These are phyloP conservation scores for Agapanthus africanus DNA, from an alignment of 106 monocot genomes.

Conservation along the genomic window DNA sequence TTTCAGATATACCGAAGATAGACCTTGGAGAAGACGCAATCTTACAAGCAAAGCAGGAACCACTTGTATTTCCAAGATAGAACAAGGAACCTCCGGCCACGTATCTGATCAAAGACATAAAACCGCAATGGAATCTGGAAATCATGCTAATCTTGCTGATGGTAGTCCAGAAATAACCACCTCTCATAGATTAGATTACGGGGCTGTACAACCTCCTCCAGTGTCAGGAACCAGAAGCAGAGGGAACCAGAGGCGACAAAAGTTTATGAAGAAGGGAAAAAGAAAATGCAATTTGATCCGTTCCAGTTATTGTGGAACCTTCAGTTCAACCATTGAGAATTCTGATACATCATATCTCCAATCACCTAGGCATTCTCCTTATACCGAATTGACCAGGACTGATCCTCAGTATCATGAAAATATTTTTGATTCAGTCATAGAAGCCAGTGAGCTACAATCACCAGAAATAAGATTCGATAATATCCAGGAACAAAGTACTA, in stretches of 20 bases:
- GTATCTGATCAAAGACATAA: constrained; percentile 4
- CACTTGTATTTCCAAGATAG: background rate
- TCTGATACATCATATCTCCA: constrained; percentile 10
- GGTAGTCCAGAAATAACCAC: constrained; percentile 7
- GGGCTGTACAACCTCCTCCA: background rate
- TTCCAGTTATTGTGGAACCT: constrained; percentile 20
- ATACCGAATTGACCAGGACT: constrained; percentile 2
- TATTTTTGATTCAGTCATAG: constrained; percentile 9
- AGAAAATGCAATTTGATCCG: constrained; percentile 17
- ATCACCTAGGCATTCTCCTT: constrained; percentile 13
- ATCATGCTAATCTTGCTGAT: background rate
- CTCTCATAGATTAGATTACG: constrained; percentile 1
- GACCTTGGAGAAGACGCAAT: constrained; percentile 19
- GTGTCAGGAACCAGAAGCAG: constrained; percentile 9
- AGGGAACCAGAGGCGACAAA: background rate
- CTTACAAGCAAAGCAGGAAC: constrained; percentile 7
- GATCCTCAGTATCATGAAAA: constrained; percentile 7
- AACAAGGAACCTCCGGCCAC: constrained; percentile 2
- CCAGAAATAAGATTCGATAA: constrained; percentile 10
- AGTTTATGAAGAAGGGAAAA: too few species aligned
- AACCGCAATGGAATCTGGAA: background rate
- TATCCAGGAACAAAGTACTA: background rate
- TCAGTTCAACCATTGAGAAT: constrained; percentile 18
- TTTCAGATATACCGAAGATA: constrained; percentile 4
- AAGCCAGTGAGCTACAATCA: constrained; percentile 30